A percentile compares a stretch with the other conserved stretches of the same genome.
These are phyloP conservation scores for Daedalea quercina DNA, from an alignment of 768 basidiomycete genomes.

Conservation along the genomic window DNA sequence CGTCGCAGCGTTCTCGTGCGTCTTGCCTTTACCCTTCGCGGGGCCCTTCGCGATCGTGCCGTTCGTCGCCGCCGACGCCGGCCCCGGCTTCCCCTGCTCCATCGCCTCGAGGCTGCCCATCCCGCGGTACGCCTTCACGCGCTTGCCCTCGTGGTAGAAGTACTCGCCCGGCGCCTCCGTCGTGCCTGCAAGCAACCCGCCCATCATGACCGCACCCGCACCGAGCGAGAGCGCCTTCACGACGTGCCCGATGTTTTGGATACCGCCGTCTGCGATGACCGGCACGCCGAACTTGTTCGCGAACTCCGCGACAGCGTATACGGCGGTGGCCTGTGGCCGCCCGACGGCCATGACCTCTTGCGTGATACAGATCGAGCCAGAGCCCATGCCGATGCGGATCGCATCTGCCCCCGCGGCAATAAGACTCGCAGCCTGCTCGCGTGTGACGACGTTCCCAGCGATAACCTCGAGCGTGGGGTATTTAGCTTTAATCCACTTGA, in stretches of 20 bases:
- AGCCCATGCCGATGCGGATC: conserved; percentile 96
- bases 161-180: conserved; percentile 98
- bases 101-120: conserved; percentile 97
- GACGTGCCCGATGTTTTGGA: conserved; percentile 93
- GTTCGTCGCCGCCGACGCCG: conserved; percentile 22
- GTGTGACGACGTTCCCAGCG: conserved; percentile 96
- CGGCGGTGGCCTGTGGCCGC: conserved; percentile 96
- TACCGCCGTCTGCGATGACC: conserved; percentile 94
- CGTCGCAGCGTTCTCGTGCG: conserved; percentile 89
- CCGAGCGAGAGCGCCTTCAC: conserved; percentile 95
- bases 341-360: conserved; percentile 99
- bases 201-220: conserved; percentile 99
- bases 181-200: conserved; percentile 90
- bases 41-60: conserved; percentile 14
- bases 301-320: conserved; percentile 94
- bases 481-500: conserved; percentile 84
- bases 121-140: conserved; percentile 97
- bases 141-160: conserved; percentile 98
- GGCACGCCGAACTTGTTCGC: conserved; percentile 90
- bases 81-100: conserved; percentile 61
- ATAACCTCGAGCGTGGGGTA: conserved; percentile 88
- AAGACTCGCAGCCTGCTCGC: conserved; percentile 91
- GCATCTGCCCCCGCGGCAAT: conserved; percentile 94
- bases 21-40: conserved; percentile 40
- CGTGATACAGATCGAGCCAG: conserved; percentile 98